Percentiles rank a stretch among this genome's conserved stretches.
Conservation (phyloP, 1,139 yeast species). For the Candida anutae region DNA sequence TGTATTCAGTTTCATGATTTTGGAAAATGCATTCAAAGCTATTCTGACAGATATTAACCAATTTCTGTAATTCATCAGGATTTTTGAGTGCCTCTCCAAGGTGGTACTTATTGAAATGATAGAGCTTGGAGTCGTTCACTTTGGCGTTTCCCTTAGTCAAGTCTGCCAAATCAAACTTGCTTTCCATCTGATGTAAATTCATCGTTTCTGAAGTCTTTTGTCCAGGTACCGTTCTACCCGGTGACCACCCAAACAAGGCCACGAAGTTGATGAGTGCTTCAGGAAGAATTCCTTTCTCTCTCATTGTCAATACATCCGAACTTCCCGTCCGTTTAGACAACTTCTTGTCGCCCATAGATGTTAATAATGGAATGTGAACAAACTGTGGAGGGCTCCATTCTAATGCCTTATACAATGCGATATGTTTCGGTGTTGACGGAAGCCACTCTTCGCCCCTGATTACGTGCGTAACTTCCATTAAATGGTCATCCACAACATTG, state of each 20-base stretch:
- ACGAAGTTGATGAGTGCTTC: conserved; percentile 84
- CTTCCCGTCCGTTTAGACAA: conserved; percentile 84
- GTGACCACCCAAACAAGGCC: conserved; percentile 93
- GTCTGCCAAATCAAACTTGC: conserved; percentile 49
- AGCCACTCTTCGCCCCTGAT: conserved; percentile 98
- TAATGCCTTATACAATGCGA: conserved; percentile 78
- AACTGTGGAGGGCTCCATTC: conserved; percentile 81
- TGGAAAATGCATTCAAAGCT: conserved; percentile 4
- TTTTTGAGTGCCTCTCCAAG: conserved; percentile 31
- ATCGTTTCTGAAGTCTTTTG: conserved; percentile 54
- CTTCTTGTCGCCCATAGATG: conserved; percentile 69
- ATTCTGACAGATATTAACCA: conserved; percentile 7
- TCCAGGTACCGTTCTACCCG: conserved; percentile 48
- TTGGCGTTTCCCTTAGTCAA: conserved; percentile 91
- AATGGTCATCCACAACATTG: conserved; percentile 88
- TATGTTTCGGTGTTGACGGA: conserved; percentile 90
- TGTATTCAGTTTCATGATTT: conserved; percentile 12
- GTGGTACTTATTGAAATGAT: conserved; percentile 69
- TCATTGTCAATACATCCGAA: conserved; percentile 56
- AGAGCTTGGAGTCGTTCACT: conserved; percentile 70
- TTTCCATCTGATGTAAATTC: conserved; percentile 44
- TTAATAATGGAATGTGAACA: conserved; percentile 84
- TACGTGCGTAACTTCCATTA: conserved; percentile 89
- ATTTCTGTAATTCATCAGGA: conserved; percentile 16
- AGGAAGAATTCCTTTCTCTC: conserved; percentile 61